Conservation (phyloP, 23 red algal genomes). For the Gracilaria vermiculophylla region DNA sequence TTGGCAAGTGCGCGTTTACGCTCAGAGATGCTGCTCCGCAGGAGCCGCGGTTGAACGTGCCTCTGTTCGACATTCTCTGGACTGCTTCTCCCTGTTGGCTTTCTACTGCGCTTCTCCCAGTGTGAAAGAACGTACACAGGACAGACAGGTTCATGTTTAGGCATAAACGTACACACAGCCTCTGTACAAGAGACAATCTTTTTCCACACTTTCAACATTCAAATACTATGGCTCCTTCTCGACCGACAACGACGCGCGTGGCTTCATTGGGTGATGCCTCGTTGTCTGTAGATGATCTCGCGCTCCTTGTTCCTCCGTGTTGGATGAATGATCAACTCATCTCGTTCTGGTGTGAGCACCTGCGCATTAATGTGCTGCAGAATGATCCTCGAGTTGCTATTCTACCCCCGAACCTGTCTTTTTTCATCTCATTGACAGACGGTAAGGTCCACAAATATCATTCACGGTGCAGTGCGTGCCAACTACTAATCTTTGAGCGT, state of each 20-base stretch:
- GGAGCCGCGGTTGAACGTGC: too few relatives aligned
- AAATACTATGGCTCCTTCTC: neutral
- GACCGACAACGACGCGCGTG: neutral
- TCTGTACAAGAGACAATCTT: neutral
- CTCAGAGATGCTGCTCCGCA: too few relatives aligned
- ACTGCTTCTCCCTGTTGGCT: too few relatives aligned
- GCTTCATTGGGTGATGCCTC: slow-evolving; percentile 63
- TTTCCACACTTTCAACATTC: neutral
- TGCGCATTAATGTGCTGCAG: slow-evolving; percentile 10
- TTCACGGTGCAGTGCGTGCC: neutral
- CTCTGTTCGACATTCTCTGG: too few relatives aligned
- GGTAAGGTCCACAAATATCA: slow-evolving; percentile 9
- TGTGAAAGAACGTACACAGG: too few relatives aligned
- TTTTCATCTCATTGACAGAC: slow-evolving; percentile 55
- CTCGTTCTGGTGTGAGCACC: slow-evolving; percentile 74
- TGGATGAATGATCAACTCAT: slow-evolving; percentile 87
- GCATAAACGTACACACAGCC: too few relatives aligned
- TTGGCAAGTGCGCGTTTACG: too few relatives aligned
- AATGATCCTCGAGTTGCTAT: slow-evolving; percentile 42
- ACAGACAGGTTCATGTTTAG: too few relatives aligned
- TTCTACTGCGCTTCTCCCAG: too few relatives aligned
- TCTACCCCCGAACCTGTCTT: slow-evolving; percentile 54
- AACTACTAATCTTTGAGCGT: neutral
- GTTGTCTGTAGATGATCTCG: slow-evolving; percentile 44
- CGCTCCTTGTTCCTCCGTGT: slow-evolving; percentile 63